Evolutionary conservation across 768 basidiomycete genomes (phyloP).

Genomic region (Roridomyces roridus): DNA sequence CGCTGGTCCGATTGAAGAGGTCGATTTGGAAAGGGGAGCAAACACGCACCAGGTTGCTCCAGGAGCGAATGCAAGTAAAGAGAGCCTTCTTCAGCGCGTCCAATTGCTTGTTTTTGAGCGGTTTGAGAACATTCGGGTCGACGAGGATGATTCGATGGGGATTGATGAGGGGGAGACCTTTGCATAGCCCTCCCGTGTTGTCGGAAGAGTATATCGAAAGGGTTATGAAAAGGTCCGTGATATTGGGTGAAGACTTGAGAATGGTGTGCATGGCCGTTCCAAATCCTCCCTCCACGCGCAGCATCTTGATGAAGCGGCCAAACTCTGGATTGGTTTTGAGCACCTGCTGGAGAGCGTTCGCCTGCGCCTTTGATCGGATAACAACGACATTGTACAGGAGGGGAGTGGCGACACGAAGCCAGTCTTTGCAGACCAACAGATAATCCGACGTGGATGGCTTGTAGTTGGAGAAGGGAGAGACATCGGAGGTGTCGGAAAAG

Average conservation of each 20-base stretch:
- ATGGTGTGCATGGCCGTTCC: slow-evolving; percentile 11
- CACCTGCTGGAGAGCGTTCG: not conserved
- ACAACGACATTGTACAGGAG: not conserved
- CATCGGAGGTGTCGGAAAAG: not conserved
- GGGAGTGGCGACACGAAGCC: not conserved
- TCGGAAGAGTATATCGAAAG: not conserved
- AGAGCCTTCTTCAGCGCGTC: not conserved
- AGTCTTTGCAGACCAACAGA: not conserved
- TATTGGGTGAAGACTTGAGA: not conserved
- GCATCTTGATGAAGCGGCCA: slow-evolving; percentile 26
- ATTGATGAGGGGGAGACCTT: not conserved
- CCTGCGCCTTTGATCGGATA: not conserved
- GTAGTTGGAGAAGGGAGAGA: not conserved
- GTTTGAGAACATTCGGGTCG: not conserved
- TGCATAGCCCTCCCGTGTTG: not conserved
- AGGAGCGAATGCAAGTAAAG: not conserved
- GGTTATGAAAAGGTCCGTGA: not conserved
- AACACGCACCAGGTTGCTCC: not conserved
- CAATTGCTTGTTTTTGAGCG: not conserved
- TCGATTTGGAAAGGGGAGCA: not conserved
- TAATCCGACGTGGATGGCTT: not conserved
- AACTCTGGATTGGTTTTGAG: not conserved
- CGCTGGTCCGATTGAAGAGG: not conserved
- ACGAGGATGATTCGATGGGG: not conserved
- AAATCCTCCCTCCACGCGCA: slow-evolving; percentile 27